These are phyloP conservation scores for Crithidia sp. DNA, from an alignment of 208 protist species.

Conservation along the genomic window DNA sequence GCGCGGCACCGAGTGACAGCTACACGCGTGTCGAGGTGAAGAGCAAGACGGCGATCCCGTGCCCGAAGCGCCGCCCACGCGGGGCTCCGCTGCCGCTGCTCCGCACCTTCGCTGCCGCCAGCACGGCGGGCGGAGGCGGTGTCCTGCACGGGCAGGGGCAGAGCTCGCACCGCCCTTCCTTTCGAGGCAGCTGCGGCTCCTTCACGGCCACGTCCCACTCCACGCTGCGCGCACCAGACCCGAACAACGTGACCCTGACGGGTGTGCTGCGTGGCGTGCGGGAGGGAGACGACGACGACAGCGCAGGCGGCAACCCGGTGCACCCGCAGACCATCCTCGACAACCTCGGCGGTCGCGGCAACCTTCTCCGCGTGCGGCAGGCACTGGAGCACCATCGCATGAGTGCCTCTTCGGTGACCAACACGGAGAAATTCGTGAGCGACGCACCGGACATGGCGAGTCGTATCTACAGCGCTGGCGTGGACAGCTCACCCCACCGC, in stretches of 20 bases:
- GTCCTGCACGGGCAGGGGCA: not conserved
- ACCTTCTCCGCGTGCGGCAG: not conserved
- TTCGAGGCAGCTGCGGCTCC: conserved; percentile 10
- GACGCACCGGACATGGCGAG: too few relatives aligned
- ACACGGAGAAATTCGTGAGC: too few relatives aligned
- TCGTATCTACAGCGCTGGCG: too few relatives aligned
- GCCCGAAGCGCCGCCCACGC: conserved; percentile 35
- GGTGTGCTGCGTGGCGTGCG: not conserved
- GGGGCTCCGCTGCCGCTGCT: conserved; percentile 43
- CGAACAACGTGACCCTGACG: not conserved
- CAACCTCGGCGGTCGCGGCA: not conserved
- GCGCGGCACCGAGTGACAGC: conserved; percentile 9
- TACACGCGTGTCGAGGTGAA: conserved; percentile 22
- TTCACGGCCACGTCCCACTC: not conserved
- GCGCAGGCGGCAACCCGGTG: not conserved
- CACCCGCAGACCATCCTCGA: not conserved
- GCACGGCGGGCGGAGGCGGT: not conserved
- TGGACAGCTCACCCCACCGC: not conserved
- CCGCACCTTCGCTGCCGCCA: conserved; percentile 21
- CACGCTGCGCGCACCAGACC: conserved; percentile 4
- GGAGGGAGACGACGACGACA: not conserved
- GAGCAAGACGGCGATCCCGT: conserved; percentile 33
- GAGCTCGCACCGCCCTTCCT: conserved; percentile 8
- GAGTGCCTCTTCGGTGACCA: not conserved
- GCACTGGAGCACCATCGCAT: conserved; percentile 11